These are phyloP conservation scores for Rhizopus microsporus DNA, from an alignment of 371 early-diverging fungal genomes.

Conservation along the genomic window DNA sequence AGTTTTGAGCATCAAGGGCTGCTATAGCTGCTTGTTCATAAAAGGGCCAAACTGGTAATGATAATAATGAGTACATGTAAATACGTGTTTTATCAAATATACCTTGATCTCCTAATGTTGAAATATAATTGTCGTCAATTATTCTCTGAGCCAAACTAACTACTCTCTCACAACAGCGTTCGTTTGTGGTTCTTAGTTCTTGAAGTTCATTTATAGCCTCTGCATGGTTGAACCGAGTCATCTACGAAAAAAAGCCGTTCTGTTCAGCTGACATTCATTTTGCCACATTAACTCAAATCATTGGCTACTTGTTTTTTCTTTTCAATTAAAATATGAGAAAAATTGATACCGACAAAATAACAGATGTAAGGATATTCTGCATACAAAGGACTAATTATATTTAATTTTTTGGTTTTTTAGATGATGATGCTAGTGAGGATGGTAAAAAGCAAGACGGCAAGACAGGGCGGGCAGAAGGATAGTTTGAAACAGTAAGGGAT, in stretches of 20 bases:
- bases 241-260: constrained; percentile 3
- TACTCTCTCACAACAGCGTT: constrained; percentile 39
- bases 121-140: constrained; percentile 36
- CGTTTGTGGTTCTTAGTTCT: constrained; percentile 37
- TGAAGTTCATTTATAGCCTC: constrained; percentile 42
- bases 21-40: constrained; percentile 84
- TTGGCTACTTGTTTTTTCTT: no score
- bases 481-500: constrained; percentile 9
- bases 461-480: constrained; percentile 8
- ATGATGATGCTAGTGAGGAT: constrained; percentile 1
- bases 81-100: not conserved
- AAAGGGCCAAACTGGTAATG: constrained; percentile 67
- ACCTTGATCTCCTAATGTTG: constrained; percentile 47
- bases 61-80: not conserved
- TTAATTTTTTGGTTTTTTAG: constrained; percentile 7
- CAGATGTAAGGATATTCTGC: not conserved
- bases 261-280: no score
- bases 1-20: constrained; percentile 75
- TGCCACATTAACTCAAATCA: no score
- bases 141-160: constrained; percentile 38
- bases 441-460: constrained; percentile 11
- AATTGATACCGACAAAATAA: not conserved
- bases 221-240: constrained; percentile 37
- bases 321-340: no score
- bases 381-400: constrained; percentile 13